Evolutionary conservation across 371 early-diverging fungal genomes (phyloP).

Genomic region (Circinella umbellata): DNA sequence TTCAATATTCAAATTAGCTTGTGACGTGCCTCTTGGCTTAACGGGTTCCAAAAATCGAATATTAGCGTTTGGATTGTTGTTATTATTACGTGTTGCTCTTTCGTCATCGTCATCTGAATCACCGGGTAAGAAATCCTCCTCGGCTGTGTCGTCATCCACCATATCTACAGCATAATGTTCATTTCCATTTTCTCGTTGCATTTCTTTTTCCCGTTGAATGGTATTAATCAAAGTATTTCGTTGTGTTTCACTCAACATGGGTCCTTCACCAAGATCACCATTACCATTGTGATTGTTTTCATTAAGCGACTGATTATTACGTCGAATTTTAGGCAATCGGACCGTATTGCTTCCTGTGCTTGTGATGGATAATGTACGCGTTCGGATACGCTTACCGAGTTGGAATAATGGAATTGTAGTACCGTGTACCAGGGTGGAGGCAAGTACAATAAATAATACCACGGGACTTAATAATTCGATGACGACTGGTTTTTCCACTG

Average conservation of each 20-base stretch:
- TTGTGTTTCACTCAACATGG: constrained; percentile 39
- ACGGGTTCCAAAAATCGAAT: constrained; percentile 57
- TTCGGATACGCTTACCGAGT: constrained; percentile 58
- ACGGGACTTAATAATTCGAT: constrained; percentile 61
- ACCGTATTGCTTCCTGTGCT: constrained; percentile 47
- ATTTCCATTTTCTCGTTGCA: neutral
- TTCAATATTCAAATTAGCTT: constrained; percentile 27
- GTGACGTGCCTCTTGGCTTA: constrained; percentile 34
- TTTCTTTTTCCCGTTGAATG: constrained; percentile 20
- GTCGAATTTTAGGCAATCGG: constrained; percentile 41
- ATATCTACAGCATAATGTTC: constrained; percentile 32
- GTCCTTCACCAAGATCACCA: constrained; percentile 22
- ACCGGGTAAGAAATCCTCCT: constrained; percentile 53
- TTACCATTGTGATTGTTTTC: constrained; percentile 3
- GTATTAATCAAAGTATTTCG: constrained; percentile 48
- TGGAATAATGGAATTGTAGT: constrained; percentile 79
- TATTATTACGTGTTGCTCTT: constrained; percentile 26
- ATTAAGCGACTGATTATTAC: neutral
- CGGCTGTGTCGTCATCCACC: constrained; percentile 29
- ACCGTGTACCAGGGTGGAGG: constrained; percentile 83
- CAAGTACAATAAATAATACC: constrained; percentile 75
- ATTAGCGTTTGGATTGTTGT: constrained; percentile 22
- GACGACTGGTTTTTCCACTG: constrained; percentile 27
- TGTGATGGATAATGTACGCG: constrained; percentile 52
- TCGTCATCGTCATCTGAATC: constrained; percentile 21